phyloP scores from a whole-genome alignment of 495 filamentous ascomycete genomes.

The Xylaria castorea region DNA sequence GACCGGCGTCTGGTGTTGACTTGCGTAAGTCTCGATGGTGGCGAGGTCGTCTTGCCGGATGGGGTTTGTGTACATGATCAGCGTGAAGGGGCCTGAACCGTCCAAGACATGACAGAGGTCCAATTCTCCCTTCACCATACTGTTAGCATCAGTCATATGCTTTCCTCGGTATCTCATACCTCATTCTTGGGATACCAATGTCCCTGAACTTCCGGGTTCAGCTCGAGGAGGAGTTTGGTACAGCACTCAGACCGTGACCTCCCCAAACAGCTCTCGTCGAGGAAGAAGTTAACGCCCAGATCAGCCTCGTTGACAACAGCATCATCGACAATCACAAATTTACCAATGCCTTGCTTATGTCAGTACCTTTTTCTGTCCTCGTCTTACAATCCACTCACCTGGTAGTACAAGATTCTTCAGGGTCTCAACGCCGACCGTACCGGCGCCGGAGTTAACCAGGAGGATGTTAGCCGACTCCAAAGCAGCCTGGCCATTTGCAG shows the following conservation, averaged over 20 bases:
- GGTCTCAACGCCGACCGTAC: conserved; percentile 86
- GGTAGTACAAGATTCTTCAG: conserved; percentile 97
- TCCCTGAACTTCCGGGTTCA: conserved; percentile 95
- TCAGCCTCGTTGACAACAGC: conserved; percentile 78
- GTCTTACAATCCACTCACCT: conserved; percentile 47
- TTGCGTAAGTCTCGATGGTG: conserved; percentile 63
- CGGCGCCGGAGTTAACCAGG: conserved; percentile 82
- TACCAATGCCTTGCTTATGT: conserved; percentile 72
- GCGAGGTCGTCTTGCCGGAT: conserved; percentile 64
- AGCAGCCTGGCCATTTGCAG: conserved; percentile 86
- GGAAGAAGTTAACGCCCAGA: conserved; percentile 95
- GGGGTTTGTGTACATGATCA: conserved; percentile 78
- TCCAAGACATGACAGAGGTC: conserved; percentile 41
- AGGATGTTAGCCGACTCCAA: conserved; percentile 89
- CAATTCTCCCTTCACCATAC: conserved; percentile 28
- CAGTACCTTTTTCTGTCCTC: conserved; percentile 18
- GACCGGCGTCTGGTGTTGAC: conserved; percentile 70
- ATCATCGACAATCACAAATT: conserved; percentile 92
- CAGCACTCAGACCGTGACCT: conserved; percentile 80
- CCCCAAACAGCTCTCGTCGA: conserved; percentile 79
- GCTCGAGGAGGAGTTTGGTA: conserved; percentile 77
- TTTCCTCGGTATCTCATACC: conserved; percentile 35
- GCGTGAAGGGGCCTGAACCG: conserved; percentile 65
- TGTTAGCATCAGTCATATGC: conserved; percentile 34
- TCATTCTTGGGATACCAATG: conserved; percentile 57